These are phyloP conservation scores for Aquilaria sinensis DNA, from an alignment of 345 rosid species.

Conservation along the genomic window DNA sequence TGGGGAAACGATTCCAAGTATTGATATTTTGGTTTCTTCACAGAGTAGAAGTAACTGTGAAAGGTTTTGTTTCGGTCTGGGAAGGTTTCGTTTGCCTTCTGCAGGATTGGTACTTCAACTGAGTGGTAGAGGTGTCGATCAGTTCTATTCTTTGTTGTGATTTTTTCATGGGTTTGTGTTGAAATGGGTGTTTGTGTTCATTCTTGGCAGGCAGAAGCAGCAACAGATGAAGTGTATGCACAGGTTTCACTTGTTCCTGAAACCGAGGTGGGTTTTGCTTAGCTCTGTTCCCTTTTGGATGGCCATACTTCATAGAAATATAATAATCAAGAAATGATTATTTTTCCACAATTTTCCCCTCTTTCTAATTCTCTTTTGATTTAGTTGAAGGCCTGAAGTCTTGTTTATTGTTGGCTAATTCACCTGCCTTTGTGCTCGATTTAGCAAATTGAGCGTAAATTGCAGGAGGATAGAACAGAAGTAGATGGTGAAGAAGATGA, in stretches of 20 bases:
- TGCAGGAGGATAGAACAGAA: slow-evolving; percentile 44
- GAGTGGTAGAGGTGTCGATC: too few species aligned
- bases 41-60: slow-evolving; percentile 1
- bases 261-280: slow-evolving; percentile 50
- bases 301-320: background rate
- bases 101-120: background rate
- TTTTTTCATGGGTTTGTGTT: slow-evolving; percentile 12
- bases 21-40: too few species aligned
- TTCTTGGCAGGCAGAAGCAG: slow-evolving; percentile 74
- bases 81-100: slow-evolving; percentile 4
- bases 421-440: background rate
- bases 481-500: slow-evolving; percentile 68
- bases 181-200: slow-evolving; percentile 11
- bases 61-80: background rate
- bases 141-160: background rate
- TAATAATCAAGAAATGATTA: background rate
- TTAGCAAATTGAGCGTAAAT: slow-evolving; percentile 48
- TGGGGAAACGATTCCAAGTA: background rate
- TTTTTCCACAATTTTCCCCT: too few species aligned
- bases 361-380: background rate
- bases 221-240: slow-evolving; percentile 89
- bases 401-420: background rate
- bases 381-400: background rate
- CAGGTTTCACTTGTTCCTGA: slow-evolving; percentile 83
- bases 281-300: slow-evolving; percentile 8